Conservation (phyloP, 129 eudicot species). For the Apium graveolens region DNA sequence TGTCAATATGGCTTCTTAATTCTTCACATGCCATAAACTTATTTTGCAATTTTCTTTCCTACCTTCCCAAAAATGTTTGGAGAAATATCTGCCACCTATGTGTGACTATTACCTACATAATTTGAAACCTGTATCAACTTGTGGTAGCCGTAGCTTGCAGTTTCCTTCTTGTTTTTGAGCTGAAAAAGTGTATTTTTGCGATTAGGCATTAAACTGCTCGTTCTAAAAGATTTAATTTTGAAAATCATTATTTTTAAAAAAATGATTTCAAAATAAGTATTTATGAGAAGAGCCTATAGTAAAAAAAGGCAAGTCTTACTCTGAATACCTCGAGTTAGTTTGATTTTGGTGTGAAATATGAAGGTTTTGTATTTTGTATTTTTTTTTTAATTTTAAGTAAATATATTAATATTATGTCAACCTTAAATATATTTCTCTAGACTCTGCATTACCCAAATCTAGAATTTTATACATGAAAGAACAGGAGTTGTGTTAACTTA, state of each 20-base stretch:
- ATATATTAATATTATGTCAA: not conserved
- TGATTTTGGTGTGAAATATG: not conserved
- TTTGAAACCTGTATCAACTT: not conserved
- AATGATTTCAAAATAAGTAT: not conserved
- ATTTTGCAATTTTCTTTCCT: not conserved
- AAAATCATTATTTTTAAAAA: not conserved
- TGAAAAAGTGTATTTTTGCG: not conserved
- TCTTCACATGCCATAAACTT: not conserved
- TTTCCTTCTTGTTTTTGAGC: too few species aligned
- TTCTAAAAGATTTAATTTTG: not conserved
- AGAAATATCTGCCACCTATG: not conserved
- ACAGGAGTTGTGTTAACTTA: not conserved
- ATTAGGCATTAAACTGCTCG: not conserved
- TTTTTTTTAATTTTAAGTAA: not conserved
- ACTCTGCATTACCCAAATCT: not conserved
- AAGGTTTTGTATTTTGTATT: not conserved
- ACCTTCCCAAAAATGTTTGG: not conserved
- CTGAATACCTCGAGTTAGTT: not conserved
- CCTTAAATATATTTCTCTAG: not conserved
- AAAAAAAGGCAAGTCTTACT: not conserved
- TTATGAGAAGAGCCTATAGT: not conserved
- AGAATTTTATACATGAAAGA: not conserved
- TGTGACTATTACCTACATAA: not conserved
- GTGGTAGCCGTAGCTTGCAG: too few species aligned
- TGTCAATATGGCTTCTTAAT: not conserved